Percentiles rank a stretch among this genome's conserved stretches.
Conservation (phyloP, 1,284 basidiomycete species). For the Rhodotorula sp. region DNA sequence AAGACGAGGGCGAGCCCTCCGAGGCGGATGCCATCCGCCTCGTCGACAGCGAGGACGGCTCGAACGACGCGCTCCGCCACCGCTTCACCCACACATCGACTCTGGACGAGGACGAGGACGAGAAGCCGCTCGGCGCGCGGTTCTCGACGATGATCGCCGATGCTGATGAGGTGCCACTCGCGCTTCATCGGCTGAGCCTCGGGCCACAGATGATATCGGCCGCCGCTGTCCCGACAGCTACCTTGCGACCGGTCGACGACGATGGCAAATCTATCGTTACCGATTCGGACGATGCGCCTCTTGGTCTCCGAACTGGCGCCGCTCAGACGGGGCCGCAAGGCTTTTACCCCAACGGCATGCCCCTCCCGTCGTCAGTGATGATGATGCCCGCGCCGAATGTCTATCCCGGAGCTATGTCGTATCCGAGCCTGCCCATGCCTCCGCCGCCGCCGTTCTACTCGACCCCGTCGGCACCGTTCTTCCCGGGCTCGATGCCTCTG, state of each 20-base stretch:
- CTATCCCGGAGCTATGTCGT: neutral
- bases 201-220: neutral
- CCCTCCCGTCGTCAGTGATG: neutral
- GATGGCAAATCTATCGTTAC: slow-evolving; percentile 11
- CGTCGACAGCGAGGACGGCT: neutral
- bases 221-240: neutral
- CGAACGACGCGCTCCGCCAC: neutral
- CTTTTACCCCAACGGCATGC: too few relatives aligned
- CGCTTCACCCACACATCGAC: neutral
- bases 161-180: slow-evolving; percentile 33
- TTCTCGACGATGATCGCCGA: slow-evolving; percentile 6
- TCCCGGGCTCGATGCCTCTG: neutral
- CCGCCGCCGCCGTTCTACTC: neutral
- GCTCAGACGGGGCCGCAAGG: neutral
- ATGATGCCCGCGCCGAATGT: neutral
- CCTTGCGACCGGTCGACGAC: slow-evolving; percentile 19
- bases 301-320: slow-evolving; percentile 22
- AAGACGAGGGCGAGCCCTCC: neutral
- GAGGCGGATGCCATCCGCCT: neutral
- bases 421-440: neutral
- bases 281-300: slow-evolving; percentile 32
- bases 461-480: neutral
- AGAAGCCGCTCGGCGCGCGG: slow-evolving; percentile 8
- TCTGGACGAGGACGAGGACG: slow-evolving; percentile 3
- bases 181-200: slow-evolving; percentile 25